Evolutionary conservation across 768 basidiomycete species (phyloP).

Genomic region (Termitomyces sp.): DNA sequence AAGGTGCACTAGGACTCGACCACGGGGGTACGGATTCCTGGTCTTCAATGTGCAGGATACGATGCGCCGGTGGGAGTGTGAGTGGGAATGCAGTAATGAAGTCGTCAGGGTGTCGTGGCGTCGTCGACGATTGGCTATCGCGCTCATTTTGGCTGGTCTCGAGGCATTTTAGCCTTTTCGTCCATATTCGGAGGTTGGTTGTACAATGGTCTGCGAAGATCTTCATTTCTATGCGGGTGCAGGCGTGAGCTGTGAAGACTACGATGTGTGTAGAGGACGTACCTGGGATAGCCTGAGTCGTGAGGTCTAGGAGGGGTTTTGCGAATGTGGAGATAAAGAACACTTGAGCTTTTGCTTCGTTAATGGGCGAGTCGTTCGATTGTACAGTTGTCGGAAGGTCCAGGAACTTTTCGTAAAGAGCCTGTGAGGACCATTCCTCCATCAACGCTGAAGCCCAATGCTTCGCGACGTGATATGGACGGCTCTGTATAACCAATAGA

Average conservation of each 20-base stretch:
- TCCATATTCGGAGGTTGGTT: conserved; percentile 71
- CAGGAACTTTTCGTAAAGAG: conserved; percentile 77
- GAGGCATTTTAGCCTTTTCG: conserved; percentile 41
- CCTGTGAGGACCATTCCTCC: conserved; percentile 90
- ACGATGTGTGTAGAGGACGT: conserved; percentile 18
- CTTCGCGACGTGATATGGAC: conserved; percentile 87
- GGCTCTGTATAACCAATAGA: conserved; percentile 50
- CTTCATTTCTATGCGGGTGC: conserved; percentile 52
- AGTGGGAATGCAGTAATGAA: conserved; percentile 33
- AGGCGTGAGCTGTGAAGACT: not conserved
- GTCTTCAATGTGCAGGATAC: conserved; percentile 13
- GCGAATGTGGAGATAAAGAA: conserved; percentile 85
- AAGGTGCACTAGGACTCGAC: conserved; percentile 15
- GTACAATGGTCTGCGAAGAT: conserved; percentile 64
- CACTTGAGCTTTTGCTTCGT: conserved; percentile 79
- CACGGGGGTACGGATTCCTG: conserved; percentile 17
- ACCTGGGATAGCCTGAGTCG: conserved; percentile 74
- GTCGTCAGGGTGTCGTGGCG: conserved; percentile 49
- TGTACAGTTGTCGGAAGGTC: conserved; percentile 63
- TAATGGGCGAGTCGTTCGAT: conserved; percentile 39
- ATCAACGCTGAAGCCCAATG: conserved; percentile 90
- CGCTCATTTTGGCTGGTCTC: conserved; percentile 24
- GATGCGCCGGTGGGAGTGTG: conserved; percentile 25
- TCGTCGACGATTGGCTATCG: conserved; percentile 51
- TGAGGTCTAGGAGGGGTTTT: conserved; percentile 78